Conservation (phyloP, 1,284 basidiomycete species). For the Puccinia coronata region DNA sequence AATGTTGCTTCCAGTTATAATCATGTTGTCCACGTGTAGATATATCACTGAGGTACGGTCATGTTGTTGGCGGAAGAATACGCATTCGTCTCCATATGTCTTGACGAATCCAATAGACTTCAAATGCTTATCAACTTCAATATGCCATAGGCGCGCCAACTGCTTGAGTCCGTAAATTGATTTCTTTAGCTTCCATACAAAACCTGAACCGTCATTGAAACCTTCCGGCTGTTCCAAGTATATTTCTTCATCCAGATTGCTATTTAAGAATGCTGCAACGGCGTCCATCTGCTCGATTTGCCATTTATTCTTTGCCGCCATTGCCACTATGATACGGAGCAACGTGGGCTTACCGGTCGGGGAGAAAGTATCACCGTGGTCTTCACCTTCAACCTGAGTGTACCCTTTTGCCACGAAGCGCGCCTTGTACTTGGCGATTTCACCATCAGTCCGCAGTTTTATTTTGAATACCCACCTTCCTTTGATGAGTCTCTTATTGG, state of each 20-base stretch:
- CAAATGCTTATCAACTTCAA: not conserved
- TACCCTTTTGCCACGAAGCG: constrained; percentile 50
- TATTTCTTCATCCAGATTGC: constrained; percentile 44
- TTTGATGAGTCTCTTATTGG: not conserved
- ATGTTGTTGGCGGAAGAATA: not conserved
- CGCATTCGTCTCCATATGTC: not conserved
- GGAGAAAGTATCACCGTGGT: constrained; percentile 49
- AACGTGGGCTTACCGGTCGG: constrained; percentile 28
- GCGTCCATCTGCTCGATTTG: constrained; percentile 46
- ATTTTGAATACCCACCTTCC: constrained; percentile 7
- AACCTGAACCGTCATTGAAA: not conserved
- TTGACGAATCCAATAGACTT: not conserved
- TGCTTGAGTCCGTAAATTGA: constrained; percentile 26
- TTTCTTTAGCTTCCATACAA: not conserved
- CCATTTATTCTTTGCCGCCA: constrained; percentile 38
- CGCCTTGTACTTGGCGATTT: constrained; percentile 47
- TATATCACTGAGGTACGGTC: not conserved
- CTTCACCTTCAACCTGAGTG: constrained; percentile 45
- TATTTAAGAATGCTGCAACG: constrained; percentile 50
- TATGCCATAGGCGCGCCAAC: not conserved
- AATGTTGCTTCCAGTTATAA: not conserved
- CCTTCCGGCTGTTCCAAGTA: constrained; percentile 5
- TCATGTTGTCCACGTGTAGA: constrained; percentile 11
- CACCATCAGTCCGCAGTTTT: constrained; percentile 28
- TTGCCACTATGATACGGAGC: constrained; percentile 44